Base-by-base conservation (phyloP, 805 yeast genomes). In the Starmerella sp. region DNA sequence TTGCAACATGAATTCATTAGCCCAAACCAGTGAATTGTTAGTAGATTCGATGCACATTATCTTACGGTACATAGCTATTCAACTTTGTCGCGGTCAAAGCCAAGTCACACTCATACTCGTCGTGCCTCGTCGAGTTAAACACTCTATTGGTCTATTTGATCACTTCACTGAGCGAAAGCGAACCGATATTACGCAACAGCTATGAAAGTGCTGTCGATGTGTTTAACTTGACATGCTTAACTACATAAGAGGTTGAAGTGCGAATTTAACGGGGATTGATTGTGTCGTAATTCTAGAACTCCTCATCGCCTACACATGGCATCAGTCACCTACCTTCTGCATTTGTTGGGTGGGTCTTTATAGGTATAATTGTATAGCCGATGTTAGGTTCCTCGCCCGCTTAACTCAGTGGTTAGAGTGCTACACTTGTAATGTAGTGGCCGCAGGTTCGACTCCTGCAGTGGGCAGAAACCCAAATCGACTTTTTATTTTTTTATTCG, bases 401-500 rank as follows among this genome's bases (percentile, higher is more conserved):
- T 59, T 59, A 57, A 57, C 62, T 59, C 54, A 59, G 62, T 59
- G 62, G 62, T 57, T 59, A 59, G 57, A 59, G 62, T 57, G 57
- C 57, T 57, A 54, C 62, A 59, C 62, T 59, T 59, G 62, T 59
- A 59, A 51, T 59, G 62, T 54, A 57, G 57, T 55, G 62, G 62
- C 57, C 62, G 62, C 62, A 59, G 58, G 62, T 59, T 59, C 62
- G 62, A 59, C 57, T 59, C 62, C 58, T 59, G 62, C 62, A 59
- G 62, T 57, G 62, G 62, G 62, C 62, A 59, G 11, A 3, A 15
- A 39, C n/a, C 36, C 43, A 39, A 48, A 48, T 57, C 14, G 22
- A 22, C 22, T 29, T n/a, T 7, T 46, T 52, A 39, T 5, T 37
- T 30, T 44, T 28, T 44, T 39, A 32, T 10, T 32, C 4, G 8